Base-by-base conservation (phyloP, 441 rosid species). In the Pelargonium exstipulatum region DNA sequence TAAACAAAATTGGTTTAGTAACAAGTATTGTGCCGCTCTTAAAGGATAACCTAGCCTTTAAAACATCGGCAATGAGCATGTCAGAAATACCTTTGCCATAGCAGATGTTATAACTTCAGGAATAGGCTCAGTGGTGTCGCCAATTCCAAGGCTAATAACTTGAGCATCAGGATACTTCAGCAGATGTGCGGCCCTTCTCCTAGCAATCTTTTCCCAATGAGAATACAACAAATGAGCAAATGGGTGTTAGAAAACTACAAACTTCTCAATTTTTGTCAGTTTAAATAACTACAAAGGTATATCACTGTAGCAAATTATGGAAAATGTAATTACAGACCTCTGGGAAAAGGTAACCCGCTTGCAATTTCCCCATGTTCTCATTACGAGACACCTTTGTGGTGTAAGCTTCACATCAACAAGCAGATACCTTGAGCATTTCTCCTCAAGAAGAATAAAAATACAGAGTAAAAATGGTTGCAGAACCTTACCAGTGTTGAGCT, bases 41-140 rank as follows among this genome's bases (percentile, higher is more conserved):
- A 49, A n/a, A 12, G 55, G 16, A 12, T 49, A 49, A 29, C 35
- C 35, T 29, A 29, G 5, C 0, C 35, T 29, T 0, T 29, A 2
- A 29, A 29, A 29, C 35, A 29, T 2, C 5, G 35, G 35, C 13
- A 3, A 13, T 3, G 17, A 49, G 55, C 14, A 49, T n/a, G 55
- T n/a, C 53, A 79, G 32, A 58, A 20, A 35, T 60, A 86, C 99
- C 86, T 92, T 81, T 60, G 90, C 84, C 77, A 95, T 89, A 14
- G 97, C 92, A 68, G 96, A 84, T 37, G 98, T 89, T 67, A 95
- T 90, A 53, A 90, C 92, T 65, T 89, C 93, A 9, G 99, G 99
- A 80, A 95, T 95, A 35, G 99, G 99, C 79, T 95, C 96, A 13
- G 98, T 95, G 43, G 98, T 95, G 79, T 95, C 99, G 62, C 99